These are phyloP conservation scores for Monilinia vaccinii-corymbosi DNA, from an alignment of 2,329 filamentous ascomycete genomes.

Conservation along the genomic window DNA sequence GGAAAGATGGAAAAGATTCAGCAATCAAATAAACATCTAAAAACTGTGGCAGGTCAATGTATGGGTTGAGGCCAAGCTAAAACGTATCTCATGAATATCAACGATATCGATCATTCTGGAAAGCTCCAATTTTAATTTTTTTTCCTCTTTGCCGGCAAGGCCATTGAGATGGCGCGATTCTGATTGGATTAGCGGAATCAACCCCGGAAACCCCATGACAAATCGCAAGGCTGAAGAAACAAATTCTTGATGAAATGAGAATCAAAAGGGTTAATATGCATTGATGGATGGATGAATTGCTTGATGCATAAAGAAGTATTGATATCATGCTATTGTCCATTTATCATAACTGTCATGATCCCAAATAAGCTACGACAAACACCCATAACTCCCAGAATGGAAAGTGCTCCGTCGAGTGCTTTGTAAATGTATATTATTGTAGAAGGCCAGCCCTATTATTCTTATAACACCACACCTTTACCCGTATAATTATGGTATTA, in stretches of 20 bases:
- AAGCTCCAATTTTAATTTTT: constrained; percentile 12
- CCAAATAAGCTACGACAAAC: not conserved
- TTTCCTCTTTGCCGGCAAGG: not conserved
- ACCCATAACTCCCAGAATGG: not conserved
- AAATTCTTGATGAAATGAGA: not conserved
- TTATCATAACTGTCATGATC: not conserved
- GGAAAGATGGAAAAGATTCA: not conserved
- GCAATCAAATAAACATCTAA: not conserved
- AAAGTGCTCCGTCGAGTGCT: not conserved
- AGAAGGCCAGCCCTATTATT: not conserved
- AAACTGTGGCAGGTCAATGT: constrained; percentile 2
- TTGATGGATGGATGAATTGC: not conserved
- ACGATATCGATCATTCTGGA: constrained; percentile 11
- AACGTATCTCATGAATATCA: not conserved
- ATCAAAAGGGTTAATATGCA: not conserved
- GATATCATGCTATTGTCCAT: not conserved
- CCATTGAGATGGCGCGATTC: not conserved
- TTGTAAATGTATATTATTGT: not conserved
- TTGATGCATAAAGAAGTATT: not conserved
- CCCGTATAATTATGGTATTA: constrained; percentile 8
- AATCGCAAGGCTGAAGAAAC: constrained; percentile 4
- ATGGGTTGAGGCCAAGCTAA: not conserved
- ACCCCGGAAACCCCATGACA: not conserved
- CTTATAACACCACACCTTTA: not conserved
- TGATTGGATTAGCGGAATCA: constrained; percentile 4